Conservation (phyloP, 2,329 filamentous ascomycete species). For the Endocalyx cinctus region DNA sequence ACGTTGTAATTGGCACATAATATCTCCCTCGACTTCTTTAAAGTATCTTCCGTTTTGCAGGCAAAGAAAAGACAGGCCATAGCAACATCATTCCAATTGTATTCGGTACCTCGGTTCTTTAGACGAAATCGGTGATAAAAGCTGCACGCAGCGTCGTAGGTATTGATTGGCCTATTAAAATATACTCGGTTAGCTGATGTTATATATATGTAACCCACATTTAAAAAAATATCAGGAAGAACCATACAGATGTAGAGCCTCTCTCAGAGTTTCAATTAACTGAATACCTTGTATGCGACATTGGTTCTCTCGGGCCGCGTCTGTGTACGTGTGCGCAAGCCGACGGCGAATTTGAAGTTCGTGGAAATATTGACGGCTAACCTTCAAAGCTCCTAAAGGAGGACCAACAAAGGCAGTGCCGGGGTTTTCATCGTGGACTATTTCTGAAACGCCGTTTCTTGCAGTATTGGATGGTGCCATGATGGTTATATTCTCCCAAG, state of each 20-base stretch:
- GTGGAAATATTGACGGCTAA: constrained; percentile 66
- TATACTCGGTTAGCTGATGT: too few species aligned
- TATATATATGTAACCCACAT: too few species aligned
- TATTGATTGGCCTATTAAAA: constrained; percentile 68
- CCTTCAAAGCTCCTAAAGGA: constrained; percentile 26
- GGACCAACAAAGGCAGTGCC: constrained; percentile 13
- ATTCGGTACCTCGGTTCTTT: constrained; percentile 78
- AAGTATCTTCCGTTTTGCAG: constrained; percentile 95
- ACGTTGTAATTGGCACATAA: constrained; percentile 86
- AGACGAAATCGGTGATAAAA: constrained; percentile 95
- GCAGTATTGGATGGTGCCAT: constrained; percentile 14
- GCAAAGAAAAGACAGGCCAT: constrained; percentile 85
- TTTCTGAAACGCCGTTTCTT: too few species aligned
- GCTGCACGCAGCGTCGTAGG: constrained; percentile 84
- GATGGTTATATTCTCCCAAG: too few species aligned
- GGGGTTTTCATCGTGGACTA: constrained; percentile 9
- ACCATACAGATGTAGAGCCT: constrained; percentile 73
- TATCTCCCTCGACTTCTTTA: constrained; percentile 94
- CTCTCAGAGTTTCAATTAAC: constrained; percentile 81
- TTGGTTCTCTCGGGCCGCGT: constrained; percentile 73
- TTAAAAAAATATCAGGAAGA: too few species aligned
- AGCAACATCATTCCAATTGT: constrained; percentile 81
- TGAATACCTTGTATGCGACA: constrained; percentile 81
- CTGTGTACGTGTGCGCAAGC: constrained; percentile 64
- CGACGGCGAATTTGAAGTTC: constrained; percentile 75